phyloP scores from a whole-genome alignment of 805 yeast species.

The Isabelozyma gotoi region DNA sequence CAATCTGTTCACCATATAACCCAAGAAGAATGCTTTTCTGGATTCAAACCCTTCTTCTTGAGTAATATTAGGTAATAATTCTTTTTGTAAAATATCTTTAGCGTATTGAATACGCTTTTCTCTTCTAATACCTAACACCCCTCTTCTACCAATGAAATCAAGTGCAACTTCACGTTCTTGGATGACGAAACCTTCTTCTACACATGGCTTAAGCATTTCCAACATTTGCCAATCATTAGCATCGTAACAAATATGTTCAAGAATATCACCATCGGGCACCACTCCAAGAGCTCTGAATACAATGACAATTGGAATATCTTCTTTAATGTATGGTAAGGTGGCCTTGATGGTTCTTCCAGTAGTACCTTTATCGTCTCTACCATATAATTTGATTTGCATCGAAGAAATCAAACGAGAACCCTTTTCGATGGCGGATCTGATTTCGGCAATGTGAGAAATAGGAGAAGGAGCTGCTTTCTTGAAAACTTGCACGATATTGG shows the following conservation, averaged over 20 bases:
- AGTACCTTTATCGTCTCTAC: constrained; percentile 71
- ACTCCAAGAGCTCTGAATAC: constrained; percentile 98
- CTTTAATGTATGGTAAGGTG: constrained; percentile 92
- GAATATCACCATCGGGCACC: constrained; percentile 97
- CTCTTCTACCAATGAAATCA: constrained; percentile 98
- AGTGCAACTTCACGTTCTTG: constrained; percentile 98
- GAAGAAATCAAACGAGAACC: constrained; percentile 94
- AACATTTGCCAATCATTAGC: constrained; percentile 99
- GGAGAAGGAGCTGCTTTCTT: constrained; percentile 98
- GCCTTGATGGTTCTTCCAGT: constrained; percentile 87
- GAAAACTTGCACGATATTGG: constrained; percentile 97
- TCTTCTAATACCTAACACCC: constrained; percentile 91
- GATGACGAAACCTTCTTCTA: constrained; percentile 97
- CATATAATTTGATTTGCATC: constrained; percentile 88
- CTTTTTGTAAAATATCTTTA: constrained; percentile 93
- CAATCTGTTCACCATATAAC: constrained; percentile 96
- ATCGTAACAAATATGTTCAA: constrained; percentile 97
- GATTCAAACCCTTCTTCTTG: constrained; percentile 97
- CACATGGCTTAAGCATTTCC: constrained; percentile 98
- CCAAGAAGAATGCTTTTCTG: constrained; percentile 94
- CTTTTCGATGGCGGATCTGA: constrained; percentile 93
- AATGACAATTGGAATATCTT: constrained; percentile 94
- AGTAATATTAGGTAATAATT: constrained; percentile 94
- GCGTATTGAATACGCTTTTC: constrained; percentile 99
- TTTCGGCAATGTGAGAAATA: constrained; percentile 92